phyloP scores from a whole-genome alignment of 2,329 filamentous ascomycete species.

The Penicillium crustosum region DNA sequence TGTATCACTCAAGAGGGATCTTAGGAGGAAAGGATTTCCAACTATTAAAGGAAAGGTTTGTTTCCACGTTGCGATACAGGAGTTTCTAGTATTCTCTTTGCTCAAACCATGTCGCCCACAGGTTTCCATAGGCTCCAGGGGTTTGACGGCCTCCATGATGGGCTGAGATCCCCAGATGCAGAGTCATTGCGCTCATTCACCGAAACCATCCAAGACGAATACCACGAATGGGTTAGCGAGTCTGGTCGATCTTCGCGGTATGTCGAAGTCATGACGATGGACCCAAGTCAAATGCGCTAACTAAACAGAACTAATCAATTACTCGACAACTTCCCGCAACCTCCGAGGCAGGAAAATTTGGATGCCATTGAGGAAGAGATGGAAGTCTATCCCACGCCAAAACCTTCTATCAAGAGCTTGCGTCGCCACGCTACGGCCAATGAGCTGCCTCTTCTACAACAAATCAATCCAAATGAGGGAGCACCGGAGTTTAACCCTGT shows the following conservation, averaged over 20 bases:
- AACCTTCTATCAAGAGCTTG: slow-evolving; percentile 29
- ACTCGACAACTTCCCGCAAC: slow-evolving; percentile 27
- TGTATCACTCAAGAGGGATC: slow-evolving; percentile 15
- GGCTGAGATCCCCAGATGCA: slow-evolving; percentile 13
- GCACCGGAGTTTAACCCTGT: slow-evolving; percentile 31
- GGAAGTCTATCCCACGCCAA: slow-evolving; percentile 18
- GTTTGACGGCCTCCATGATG: background rate
- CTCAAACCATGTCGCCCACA: slow-evolving; percentile 10
- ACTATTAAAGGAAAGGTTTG: slow-evolving; percentile 15
- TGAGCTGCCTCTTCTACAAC: slow-evolving; percentile 32
- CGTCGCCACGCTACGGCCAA: slow-evolving; percentile 28
- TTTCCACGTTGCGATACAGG: background rate
- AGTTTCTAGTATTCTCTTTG: background rate
- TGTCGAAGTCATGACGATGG: background rate
- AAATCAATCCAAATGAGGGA: slow-evolving; percentile 27
- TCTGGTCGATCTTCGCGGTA: slow-evolving; percentile 19
- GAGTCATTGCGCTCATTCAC: slow-evolving; percentile 23
- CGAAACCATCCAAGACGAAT: slow-evolving; percentile 21
- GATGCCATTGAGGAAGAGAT: slow-evolving; percentile 17
- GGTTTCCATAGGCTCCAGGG: slow-evolving; percentile 10
- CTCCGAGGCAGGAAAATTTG: slow-evolving; percentile 18
- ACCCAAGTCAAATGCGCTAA: background rate
- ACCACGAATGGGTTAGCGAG: slow-evolving; percentile 24
- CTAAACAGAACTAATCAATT: slow-evolving; percentile 18
- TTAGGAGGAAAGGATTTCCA: background rate